These are phyloP conservation scores for Phialophora verrucosa DNA, from an alignment of 2,329 filamentous ascomycete genomes.

Conservation along the genomic window DNA sequence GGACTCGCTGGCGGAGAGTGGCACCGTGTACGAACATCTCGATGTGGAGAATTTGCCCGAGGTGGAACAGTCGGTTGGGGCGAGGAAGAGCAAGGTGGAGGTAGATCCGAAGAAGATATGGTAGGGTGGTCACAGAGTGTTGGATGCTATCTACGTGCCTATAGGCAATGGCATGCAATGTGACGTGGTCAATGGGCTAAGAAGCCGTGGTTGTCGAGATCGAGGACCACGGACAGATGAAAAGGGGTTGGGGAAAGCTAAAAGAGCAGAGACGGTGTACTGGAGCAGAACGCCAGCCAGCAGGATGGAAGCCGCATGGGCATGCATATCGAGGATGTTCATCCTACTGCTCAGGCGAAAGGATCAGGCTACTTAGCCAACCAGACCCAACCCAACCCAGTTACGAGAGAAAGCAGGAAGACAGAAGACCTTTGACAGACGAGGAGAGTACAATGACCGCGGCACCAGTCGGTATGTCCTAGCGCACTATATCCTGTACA, in stretches of 20 bases:
- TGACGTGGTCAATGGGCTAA: too few species aligned
- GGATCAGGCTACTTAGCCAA: not conserved
- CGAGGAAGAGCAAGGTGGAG: conserved; percentile 19
- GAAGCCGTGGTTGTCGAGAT: too few species aligned
- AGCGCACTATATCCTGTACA: too few species aligned
- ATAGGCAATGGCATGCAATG: not conserved
- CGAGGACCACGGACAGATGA: not conserved
- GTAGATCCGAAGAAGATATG: conserved; percentile 28
- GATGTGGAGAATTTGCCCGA: conserved; percentile 47
- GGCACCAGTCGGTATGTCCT: too few species aligned
- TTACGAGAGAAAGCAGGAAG: too few species aligned
- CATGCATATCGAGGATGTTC: not conserved
- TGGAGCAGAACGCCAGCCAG: not conserved
- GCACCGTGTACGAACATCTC: conserved; percentile 57
- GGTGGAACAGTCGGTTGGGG: conserved; percentile 16
- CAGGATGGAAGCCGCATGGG: not conserved
- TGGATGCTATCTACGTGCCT: not conserved
- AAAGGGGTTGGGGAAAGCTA: not conserved
- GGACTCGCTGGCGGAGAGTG: conserved; percentile 66
- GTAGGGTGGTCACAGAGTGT: not conserved
- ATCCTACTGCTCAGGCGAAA: not conserved
- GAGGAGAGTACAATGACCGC: too few species aligned
- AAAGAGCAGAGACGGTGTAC: not conserved
- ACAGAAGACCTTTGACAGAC: too few species aligned
- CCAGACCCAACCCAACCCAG: too few species aligned